Base-by-base conservation (phyloP, 2,329 filamentous ascomycete species). In the Magnaporthiopsis poae region DNA sequence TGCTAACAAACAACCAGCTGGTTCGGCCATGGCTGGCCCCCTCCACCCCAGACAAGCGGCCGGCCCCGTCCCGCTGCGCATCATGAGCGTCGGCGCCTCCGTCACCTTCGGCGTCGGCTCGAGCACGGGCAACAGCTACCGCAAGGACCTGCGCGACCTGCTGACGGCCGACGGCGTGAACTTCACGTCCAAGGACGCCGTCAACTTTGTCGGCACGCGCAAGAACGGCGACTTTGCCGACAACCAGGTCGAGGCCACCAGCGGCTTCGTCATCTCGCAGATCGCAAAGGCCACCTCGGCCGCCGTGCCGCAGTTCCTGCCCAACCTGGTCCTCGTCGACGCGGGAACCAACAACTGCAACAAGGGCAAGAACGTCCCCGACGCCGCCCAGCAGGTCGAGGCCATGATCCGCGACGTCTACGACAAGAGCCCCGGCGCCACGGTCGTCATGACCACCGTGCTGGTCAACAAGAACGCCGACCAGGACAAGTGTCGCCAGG, bases 61-160 rank as follows among this genome's bases (percentile, higher is more conserved):
- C 52, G 46, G 12, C 29, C 64, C 64, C n/a, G 64, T 65, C n/a
- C 46, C 64, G 31, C 74, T 81, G 11, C 77, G 78, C 61, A 75
- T 80, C 69, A 79, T 81, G 76, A 74, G 79, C 2, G 74, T 81
- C 2, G 79, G 79, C 62, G 79, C 79, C 1, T 80, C 77, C 65
- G 80, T 81, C 67, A 80, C 78, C 12, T 76, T 71, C 62, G 79
- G 80, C 63, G 52, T 69, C 11, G 70, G 36, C 4, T 80, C 78
- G 0, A 71, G 75, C 1, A 73, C 75, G 63, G 66, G 65, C 59
- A 67, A 69, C 62, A 65, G 67, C 59, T 69, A 67, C 62, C 67
- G 68, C 62, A 66, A 67, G 31, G 39, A 56, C 27, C 65, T 69
- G 12, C 67, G 65, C 15, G 61, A 68, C 15, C 27, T 62, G 15